Percentiles rank a stretch among this genome's conserved stretches.
Conservation (phyloP, 106 monocot genomes). For the Apostasia ramifera region DNA sequence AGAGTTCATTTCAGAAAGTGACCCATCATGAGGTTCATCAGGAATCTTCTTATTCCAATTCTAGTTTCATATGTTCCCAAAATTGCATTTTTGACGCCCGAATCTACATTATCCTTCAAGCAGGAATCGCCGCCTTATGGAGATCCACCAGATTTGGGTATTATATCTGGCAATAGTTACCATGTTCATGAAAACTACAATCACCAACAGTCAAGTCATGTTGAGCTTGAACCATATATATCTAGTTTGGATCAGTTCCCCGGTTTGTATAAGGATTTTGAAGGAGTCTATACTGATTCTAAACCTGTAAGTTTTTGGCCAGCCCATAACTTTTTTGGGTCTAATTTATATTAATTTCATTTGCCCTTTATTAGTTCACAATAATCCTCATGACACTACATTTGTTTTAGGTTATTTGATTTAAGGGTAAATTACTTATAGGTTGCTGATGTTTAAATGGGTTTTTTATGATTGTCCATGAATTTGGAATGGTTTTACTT, state of each 20-base stretch:
- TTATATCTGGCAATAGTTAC: neutral
- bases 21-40: slow-evolving; percentile 16
- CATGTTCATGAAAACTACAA: slow-evolving; percentile 5
- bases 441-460: too few relatives aligned
- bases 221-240: slow-evolving; percentile 30
- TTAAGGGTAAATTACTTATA: too few relatives aligned
- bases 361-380: too few relatives aligned
- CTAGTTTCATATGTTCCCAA: neutral
- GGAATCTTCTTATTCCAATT: slow-evolving; percentile 3
- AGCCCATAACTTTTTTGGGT: neutral
- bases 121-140: slow-evolving; percentile 11
- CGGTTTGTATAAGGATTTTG: slow-evolving; percentile 7
- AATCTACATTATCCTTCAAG: neutral
- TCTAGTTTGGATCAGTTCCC: slow-evolving; percentile 27
- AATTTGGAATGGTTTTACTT: too few relatives aligned
- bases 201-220: slow-evolving; percentile 1
- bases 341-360: neutral
- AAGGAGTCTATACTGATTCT: slow-evolving; percentile 1
- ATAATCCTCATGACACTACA: too few relatives aligned
- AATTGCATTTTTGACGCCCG: neutral
- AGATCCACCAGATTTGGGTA: neutral
- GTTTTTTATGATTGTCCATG: too few relatives aligned
- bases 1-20: slow-evolving; percentile 7
- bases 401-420: too few relatives aligned
- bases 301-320: slow-evolving; percentile 13